Evolutionary conservation across 495 filamentous ascomycete genomes (phyloP).

Genomic region (Patellaria atrata): DNA sequence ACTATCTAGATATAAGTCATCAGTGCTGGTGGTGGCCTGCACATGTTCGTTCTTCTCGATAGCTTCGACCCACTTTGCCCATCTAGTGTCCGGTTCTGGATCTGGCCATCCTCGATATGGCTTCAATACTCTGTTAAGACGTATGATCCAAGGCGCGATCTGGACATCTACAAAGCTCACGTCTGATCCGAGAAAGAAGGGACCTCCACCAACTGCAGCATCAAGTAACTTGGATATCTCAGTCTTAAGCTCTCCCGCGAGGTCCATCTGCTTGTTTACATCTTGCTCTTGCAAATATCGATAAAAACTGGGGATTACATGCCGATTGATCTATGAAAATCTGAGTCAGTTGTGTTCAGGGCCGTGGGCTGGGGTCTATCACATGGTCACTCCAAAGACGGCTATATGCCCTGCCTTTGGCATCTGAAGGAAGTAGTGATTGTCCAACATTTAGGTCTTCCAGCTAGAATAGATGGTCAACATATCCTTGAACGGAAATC

Average conservation of each 20-base stretch:
- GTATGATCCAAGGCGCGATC: slow-evolving; percentile 75
- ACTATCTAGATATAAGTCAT: slow-evolving; percentile 60
- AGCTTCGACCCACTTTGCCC: slow-evolving; percentile 67
- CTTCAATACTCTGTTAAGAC: slow-evolving; percentile 57
- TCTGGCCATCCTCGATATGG: slow-evolving; percentile 73
- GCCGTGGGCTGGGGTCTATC: slow-evolving; percentile 20
- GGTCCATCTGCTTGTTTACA: slow-evolving; percentile 43
- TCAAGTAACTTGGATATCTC: slow-evolving; percentile 60
- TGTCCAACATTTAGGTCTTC: slow-evolving; percentile 57
- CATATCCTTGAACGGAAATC: slow-evolving; percentile 1
- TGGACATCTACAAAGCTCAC: slow-evolving; percentile 76
- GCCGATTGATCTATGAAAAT: slow-evolving; percentile 54
- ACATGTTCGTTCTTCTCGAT: slow-evolving; percentile 62
- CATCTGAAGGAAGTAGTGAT: slow-evolving; percentile 50
- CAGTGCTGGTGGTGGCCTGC: slow-evolving; percentile 59
- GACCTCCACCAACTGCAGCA: slow-evolving; percentile 54
- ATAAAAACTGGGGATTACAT: slow-evolving; percentile 74
- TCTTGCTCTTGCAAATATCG: slow-evolving; percentile 60
- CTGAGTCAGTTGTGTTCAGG: slow-evolving; percentile 12
- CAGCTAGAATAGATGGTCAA: slow-evolving; percentile 35
- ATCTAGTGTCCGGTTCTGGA: slow-evolving; percentile 52
- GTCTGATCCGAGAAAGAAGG: slow-evolving; percentile 63
- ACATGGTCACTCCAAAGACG: slow-evolving; percentile 84
- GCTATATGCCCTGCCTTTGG: slow-evolving; percentile 60
- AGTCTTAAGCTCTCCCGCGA: slow-evolving; percentile 49